phyloP scores from a whole-genome alignment of 2,329 filamentous ascomycete genomes.

The Plectosphaerella cucumerina region DNA sequence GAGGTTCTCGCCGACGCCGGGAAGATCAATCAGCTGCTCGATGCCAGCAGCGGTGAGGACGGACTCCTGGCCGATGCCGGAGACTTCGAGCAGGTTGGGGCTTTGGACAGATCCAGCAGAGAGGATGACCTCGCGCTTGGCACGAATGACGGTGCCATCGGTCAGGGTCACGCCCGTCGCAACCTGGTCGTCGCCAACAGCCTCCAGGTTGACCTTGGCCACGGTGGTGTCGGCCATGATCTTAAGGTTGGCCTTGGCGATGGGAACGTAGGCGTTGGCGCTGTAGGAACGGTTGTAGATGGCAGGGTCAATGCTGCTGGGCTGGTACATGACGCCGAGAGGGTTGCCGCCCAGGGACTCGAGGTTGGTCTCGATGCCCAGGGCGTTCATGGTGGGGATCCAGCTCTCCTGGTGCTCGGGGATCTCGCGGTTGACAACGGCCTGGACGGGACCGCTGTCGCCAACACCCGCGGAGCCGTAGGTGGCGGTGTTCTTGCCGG shows the following conservation, averaged over 20 bases:
- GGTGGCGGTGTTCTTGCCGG: constrained; percentile 13
- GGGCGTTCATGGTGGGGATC: constrained; percentile 37
- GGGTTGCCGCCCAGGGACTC: constrained; percentile 45
- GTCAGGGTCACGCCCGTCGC: constrained; percentile 18
- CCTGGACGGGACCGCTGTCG: constrained; percentile 18
- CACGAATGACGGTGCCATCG: constrained; percentile 19
- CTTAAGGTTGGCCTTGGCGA: constrained; percentile 37
- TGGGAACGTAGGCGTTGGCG: constrained; percentile 35
- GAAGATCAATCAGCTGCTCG: constrained; percentile 44
- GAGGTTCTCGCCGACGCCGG: constrained; percentile 45
- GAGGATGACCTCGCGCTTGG: constrained; percentile 27
- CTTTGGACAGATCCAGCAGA: constrained; percentile 47
- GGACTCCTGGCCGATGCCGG: constrained; percentile 46
- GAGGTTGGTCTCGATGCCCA: constrained; percentile 35
- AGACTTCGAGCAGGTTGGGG: constrained; percentile 52
- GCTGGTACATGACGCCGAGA: constrained; percentile 44
- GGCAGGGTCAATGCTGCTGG: constrained; percentile 42
- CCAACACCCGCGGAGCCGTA: constrained; percentile 15
- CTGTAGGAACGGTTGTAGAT: constrained; percentile 45
- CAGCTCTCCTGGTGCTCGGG: constrained; percentile 37
- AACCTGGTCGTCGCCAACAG: constrained; percentile 6
- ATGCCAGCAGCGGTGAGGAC: constrained; percentile 45
- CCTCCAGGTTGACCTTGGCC: constrained; percentile 29
- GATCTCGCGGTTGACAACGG: constrained; percentile 33
- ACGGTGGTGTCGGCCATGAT: constrained; percentile 30